These are phyloP conservation scores for Thermothielavioides terrestris DNA, from an alignment of 495 filamentous ascomycete genomes.

Conservation along the genomic window DNA sequence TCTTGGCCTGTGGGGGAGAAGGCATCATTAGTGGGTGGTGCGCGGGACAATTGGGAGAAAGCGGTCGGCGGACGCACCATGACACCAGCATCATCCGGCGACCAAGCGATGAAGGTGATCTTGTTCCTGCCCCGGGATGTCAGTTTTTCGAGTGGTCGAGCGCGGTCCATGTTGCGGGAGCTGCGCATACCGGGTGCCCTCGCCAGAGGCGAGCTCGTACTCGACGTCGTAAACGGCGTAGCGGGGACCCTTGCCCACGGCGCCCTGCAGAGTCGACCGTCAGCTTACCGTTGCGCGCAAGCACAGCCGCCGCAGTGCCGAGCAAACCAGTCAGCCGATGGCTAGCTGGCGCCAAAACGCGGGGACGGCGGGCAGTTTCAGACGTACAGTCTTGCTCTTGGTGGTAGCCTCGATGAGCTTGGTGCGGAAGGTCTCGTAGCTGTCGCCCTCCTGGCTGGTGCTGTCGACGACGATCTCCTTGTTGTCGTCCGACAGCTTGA, in stretches of 20 bases:
- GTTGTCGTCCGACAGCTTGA: slow-evolving; percentile 90
- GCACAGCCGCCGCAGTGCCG: too few relatives aligned
- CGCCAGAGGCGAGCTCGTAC: slow-evolving; percentile 67
- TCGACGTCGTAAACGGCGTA: slow-evolving; percentile 91
- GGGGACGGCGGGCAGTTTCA: background rate
- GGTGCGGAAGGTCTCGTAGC: slow-evolving; percentile 71
- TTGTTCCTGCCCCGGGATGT: slow-evolving; percentile 61
- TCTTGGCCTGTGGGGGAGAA: slow-evolving; percentile 55
- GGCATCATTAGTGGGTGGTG: too few relatives aligned
- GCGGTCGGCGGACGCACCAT: slow-evolving; percentile 50
- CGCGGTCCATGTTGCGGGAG: background rate
- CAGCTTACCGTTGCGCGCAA: too few relatives aligned
- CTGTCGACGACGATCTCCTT: slow-evolving; percentile 78
- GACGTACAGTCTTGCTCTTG: slow-evolving; percentile 35
- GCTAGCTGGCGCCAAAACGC: background rate
- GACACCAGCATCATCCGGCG: slow-evolving; percentile 72
- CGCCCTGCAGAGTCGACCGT: slow-evolving; percentile 31
- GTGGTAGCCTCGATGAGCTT: slow-evolving; percentile 60
- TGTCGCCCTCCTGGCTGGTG: slow-evolving; percentile 43
- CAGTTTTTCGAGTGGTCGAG: slow-evolving; percentile 7
- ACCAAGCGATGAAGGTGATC: slow-evolving; percentile 93
- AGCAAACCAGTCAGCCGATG: background rate
- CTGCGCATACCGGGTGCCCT: slow-evolving; percentile 63
- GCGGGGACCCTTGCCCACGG: slow-evolving; percentile 66
- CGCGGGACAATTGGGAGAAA: too few relatives aligned